These are phyloP conservation scores for Crucibulum laeve DNA, from an alignment of 768 basidiomycete genomes.

Conservation along the genomic window DNA sequence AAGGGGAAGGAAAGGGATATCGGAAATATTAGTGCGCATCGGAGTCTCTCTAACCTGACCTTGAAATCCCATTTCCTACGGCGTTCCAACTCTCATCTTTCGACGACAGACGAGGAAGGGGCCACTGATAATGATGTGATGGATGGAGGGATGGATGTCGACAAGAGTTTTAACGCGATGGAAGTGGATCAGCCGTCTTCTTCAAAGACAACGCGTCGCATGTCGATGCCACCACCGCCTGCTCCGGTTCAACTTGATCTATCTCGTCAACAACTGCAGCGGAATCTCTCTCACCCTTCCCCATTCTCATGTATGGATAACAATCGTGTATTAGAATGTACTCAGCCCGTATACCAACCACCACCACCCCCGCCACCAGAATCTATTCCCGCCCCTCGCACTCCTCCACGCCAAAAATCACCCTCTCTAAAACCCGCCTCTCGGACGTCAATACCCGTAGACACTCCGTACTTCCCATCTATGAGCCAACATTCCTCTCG, in stretches of 20 bases:
- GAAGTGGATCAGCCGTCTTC: slow-evolving; percentile 9
- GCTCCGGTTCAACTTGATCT: not conserved
- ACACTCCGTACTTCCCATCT: slow-evolving; percentile 4
- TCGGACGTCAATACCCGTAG: too few relatives aligned
- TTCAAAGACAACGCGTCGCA: slow-evolving; percentile 8
- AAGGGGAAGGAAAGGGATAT: not conserved
- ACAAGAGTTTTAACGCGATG: too few relatives aligned
- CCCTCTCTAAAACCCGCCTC: too few relatives aligned
- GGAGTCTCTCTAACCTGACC: not conserved
- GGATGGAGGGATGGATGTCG: too few relatives aligned
- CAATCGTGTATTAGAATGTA: too few relatives aligned
- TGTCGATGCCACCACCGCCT: slow-evolving; percentile 2
- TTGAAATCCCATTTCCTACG: not conserved
- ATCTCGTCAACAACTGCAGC: slow-evolving; percentile 1
- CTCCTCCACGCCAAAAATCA: slow-evolving; percentile 13
- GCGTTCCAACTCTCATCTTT: not conserved
- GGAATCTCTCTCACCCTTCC: too few relatives aligned
- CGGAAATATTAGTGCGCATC: not conserved
- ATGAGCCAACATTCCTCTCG: slow-evolving; percentile 15
- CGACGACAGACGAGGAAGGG: too few relatives aligned
- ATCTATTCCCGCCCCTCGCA: slow-evolving; percentile 1
- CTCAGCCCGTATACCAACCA: too few relatives aligned
- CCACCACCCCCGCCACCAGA: slow-evolving; percentile 5
- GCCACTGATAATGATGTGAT: too few relatives aligned
- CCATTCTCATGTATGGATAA: too few relatives aligned